Evolutionary conservation across 163 green algal genomes (phyloP).

Genomic region (Picocystis sp.): DNA sequence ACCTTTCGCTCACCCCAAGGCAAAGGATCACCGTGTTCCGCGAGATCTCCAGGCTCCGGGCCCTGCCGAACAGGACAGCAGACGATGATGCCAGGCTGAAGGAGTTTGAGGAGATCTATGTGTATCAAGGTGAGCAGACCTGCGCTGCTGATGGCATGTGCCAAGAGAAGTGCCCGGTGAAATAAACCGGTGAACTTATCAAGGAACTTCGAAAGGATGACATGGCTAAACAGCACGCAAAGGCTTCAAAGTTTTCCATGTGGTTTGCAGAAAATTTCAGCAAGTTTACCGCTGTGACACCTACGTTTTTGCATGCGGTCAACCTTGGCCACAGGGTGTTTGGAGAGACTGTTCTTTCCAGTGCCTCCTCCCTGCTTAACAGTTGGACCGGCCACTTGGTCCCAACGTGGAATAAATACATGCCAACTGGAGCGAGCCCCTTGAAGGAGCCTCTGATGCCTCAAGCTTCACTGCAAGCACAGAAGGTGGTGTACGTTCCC

Average conservation of each 20-base stretch:
- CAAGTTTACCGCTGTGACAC: conserved; percentile 39
- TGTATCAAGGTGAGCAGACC: conserved; percentile 67
- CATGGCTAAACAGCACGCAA: conserved; percentile 21
- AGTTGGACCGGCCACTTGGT: conserved; percentile 39
- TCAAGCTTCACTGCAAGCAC: background rate
- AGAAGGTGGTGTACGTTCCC: conserved; percentile 82
- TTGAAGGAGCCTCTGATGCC: conserved; percentile 19
- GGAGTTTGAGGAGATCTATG: conserved; percentile 44
- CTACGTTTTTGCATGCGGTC: conserved; percentile 58
- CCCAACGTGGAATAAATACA: conserved; percentile 84
- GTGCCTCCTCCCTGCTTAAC: conserved; percentile 8
- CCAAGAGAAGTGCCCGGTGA: conserved; percentile 95
- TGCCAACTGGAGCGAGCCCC: conserved; percentile 56
- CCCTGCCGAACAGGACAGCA: conserved; percentile 18
- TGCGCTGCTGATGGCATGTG: conserved; percentile 97
- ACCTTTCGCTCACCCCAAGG: conserved; percentile 74
- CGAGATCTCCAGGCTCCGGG: conserved; percentile 69
- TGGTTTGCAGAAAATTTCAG: conserved; percentile 63
- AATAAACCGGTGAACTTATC: conserved; percentile 90
- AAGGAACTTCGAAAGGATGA: conserved; percentile 63
- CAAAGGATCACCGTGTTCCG: conserved; percentile 84
- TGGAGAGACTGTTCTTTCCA: conserved; percentile 8
- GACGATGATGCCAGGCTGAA: conserved; percentile 28
- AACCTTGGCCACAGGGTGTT: conserved; percentile 42
- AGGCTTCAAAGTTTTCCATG: conserved; percentile 18